Base-by-base conservation (phyloP, 768 basidiomycete species). In the Rhodotorula sphaerocarpa region DNA sequence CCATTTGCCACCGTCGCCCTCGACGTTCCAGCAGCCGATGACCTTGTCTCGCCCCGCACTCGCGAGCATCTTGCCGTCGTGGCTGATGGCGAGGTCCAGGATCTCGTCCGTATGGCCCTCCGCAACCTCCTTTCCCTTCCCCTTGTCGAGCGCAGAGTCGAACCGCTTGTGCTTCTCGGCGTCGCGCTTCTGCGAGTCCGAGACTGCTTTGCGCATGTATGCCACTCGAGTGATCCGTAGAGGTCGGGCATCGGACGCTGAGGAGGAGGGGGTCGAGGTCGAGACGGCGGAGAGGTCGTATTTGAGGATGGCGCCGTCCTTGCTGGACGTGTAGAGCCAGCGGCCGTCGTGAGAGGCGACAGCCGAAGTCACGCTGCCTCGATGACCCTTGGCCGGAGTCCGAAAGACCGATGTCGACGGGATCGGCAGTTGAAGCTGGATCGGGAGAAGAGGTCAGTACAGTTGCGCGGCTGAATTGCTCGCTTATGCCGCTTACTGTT, bases 21-120 rank as follows among this genome's bases (percentile, higher is more conserved):
- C 45, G 9, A 77, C 82, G 69, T 95, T 85, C 95, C 95, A 99
- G 2, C 93, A 81, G 5, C 87, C 85, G 2, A 97, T 76, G 52
- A 82, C 79, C 67, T 83, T 81, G 73, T 99, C 95, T 72, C 82
- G 83, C 0, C 93, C 92, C 4, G 84, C 90, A 70, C 88, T 91
- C 3, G 85, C 90, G 6, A 99, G 80, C 59, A 85, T 84, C 71
- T 82, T 85, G 7, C 88, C 90, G 75, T 97, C 88, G 9, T 82
- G 80, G 66, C 88, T 92, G 48, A 95, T 73, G 2, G 93, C 89
- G 20, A 99, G 78, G 7, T 83, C 80, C 46, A 90, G 79, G 0
- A 99, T 82, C 74, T 91, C 87, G 71, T 90, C 90, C 11, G 82
- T 85, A 74, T 99, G 93, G 1, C 93, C 92, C 60, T 81, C 51